Evolutionary conservation across 2,329 filamentous ascomycete genomes (phyloP), one percentile per base, ranked within the genome.

Genomic region (Pleoardoris graminearum): DNA sequence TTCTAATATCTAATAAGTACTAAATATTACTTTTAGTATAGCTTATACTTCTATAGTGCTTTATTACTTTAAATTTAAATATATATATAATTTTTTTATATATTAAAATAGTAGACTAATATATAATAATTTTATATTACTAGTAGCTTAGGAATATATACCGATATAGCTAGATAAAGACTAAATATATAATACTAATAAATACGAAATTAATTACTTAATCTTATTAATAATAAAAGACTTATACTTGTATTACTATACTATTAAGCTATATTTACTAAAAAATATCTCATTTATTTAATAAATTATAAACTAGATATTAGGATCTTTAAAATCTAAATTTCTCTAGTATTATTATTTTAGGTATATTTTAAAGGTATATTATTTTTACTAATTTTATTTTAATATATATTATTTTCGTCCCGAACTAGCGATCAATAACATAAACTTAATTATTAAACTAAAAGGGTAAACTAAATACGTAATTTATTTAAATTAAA

Each of bases 101-200:
- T 70, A 60, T 43, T 59, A 70, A 51, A 65, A 68, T 48, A 61
- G 67, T 17, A 64, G 63, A 4, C 53, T 70, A 4, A 45, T 61
- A n/a, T 51, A 69, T 35, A 68, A 68, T 41, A 69, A 69, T 48
- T 65, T 62, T 1, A 41, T 60, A 4, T 56, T 55, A 5, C 48
- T 68, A 23, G 61, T 60, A 11, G 42, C 53, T 17, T 65, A 53
- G 53, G 65, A 70, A 44, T 53, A 41, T 14, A 50, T 50, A 11
- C 48, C 48, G n/a, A 37, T 69, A 8, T 69, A 57, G 67, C 66
- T 62, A 10, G 49, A 59, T 1, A 54, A 51, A 52, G 49, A 37
- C 32, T 27, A 46, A 22, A 50, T 55, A 22, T 37, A 51, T 10
- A 51, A 54, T 12, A 25, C 16, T 8, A 32, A 29, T n/a, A 35